Evolutionary conservation across 2,329 filamentous ascomycete species (phyloP), one percentile per base, ranked within the genome.

Genomic region (Epichloe glyceriae): DNA sequence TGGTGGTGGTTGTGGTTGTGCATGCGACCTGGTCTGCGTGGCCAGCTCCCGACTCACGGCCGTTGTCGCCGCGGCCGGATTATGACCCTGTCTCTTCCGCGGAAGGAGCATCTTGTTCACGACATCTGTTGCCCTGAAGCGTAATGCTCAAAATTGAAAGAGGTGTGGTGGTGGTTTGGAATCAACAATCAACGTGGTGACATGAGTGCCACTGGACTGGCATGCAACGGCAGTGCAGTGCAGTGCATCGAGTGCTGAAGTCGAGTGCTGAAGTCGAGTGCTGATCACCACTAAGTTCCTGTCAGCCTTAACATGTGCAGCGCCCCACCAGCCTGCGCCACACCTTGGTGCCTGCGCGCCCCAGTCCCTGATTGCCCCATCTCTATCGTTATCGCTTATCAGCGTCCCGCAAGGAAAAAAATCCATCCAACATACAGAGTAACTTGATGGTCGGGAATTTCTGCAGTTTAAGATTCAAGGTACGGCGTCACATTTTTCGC

Each of bases 21-120:
- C 26, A 20, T 22, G 44, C 33, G 45, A 47, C 45, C 30, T 17
- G 19, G 14, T 14, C 54, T 56, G 54, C 46, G 54, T 51, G 37
- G 56, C 50, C 44, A 50, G 46, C 40, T 55, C 50, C 30, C 46
- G 55, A 46, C 57, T 56, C 46, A 54, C 4, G 40, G 55, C 57
- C 39, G 53, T 56, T 15, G 50, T 55, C 33, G 53, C 55, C 53
- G 58, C 55, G 42, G 57, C 55, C 49, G 61, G 56, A 48, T 64
- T 63, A 46, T 60, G 60, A 44, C 64, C 60, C 52, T 58, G 60
- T 56, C 61, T 60, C 57, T 67, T 68, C 52, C 64, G 64, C 45
- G 63, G 59, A 54, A 60, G 58, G 55, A 60, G 52, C 66, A 68
- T 68, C 49, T 55, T 43, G 3, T 55, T 50, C 49, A 17, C 19